Evolutionary conservation across 2,329 filamentous ascomycete species (phyloP), one percentile per base, ranked within the genome.

Genomic region (Claviceps humidiphila): DNA sequence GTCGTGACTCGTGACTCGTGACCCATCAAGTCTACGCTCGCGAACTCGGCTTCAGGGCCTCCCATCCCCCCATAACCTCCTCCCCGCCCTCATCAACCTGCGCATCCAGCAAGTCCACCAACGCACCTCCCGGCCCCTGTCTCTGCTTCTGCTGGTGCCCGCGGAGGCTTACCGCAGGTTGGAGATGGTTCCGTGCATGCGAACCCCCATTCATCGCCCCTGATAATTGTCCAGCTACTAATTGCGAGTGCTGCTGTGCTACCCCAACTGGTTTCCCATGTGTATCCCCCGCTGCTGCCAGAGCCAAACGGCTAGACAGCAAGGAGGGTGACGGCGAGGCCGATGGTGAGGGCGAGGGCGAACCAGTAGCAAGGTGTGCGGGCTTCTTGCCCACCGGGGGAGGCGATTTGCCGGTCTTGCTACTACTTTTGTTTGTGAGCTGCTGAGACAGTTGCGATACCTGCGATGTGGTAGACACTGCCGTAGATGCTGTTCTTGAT

Each of bases 331-430:
- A 51, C 20, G 60, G 26, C 26, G 26, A 26, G 1, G 26, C 7
- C 2, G 64, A 63, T 42, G 40, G 20, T 9, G 40, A 13, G 1
- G 39, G 17, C 7, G 39, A 40, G 4, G 14, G 3, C 2, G 63
- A 61, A 45, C 59, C 58, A 6, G 63, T 60, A 16, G 67, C 58
- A 4, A 81, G 70, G 56, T 81, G 77, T 2, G 76, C 71, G 1
- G 82, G 82, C 59, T 86, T 86, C 63, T 73, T 78, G 22, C 81
- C 82, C 49, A 85, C 71, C 1, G 76, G 76, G 5, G 77, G 80
- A n/a, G 75, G 66, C 9, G 66, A 61, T 56, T 74, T 76, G 14
- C 17, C 45, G 34, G 17, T 16, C 44, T 47, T 44, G 24, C 24
- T 24, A 13, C 63, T 58, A 26, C 63, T 58, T 34, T 66, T 65